Percentiles rank a stretch among this genome's conserved stretches.
Evolutionary conservation across 768 basidiomycete species (phyloP).

Genomic region (Imleria badia): DNA sequence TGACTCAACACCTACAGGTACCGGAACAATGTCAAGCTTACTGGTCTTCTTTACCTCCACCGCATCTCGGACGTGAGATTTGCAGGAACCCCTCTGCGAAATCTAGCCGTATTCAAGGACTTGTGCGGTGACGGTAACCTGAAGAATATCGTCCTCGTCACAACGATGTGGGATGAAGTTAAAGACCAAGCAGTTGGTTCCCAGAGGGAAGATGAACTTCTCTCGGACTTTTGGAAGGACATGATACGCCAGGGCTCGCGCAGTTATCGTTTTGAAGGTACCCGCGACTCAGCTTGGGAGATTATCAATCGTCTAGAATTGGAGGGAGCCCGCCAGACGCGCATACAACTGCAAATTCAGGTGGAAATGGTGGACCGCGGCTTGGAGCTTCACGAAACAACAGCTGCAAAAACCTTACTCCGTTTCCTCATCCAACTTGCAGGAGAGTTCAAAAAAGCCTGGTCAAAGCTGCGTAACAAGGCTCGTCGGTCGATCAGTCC

Average conservation of each 20-base stretch:
- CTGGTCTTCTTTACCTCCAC: slow-evolving; percentile 16
- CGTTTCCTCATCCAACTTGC: background rate
- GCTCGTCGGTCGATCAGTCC: background rate
- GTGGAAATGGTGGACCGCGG: slow-evolving; percentile 16
- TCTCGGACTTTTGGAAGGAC: slow-evolving; percentile 9
- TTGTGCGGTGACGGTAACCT: slow-evolving; percentile 10
- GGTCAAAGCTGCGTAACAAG: slow-evolving; percentile 1
- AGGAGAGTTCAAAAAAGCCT: slow-evolving; percentile 8
- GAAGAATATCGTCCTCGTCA: slow-evolving; percentile 19
- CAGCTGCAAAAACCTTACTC: slow-evolving; percentile 17
- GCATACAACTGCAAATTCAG: slow-evolving; percentile 13
- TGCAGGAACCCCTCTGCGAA: slow-evolving; percentile 10
- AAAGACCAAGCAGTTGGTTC: background rate
- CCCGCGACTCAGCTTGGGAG: slow-evolving; percentile 12
- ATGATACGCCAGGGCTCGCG: slow-evolving; percentile 15
- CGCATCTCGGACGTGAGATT: slow-evolving; percentile 13
- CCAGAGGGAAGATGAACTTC: slow-evolving; percentile 13
- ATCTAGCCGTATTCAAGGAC: slow-evolving; percentile 6
- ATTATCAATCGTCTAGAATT: slow-evolving; percentile 8
- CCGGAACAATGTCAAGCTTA: slow-evolving; percentile 5
- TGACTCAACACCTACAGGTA: slow-evolving; percentile 5
- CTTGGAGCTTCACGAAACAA: slow-evolving; percentile 8
- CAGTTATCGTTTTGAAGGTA: slow-evolving; percentile 9
- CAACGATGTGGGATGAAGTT: slow-evolving; percentile 21
- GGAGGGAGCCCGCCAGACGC: background rate